These are phyloP conservation scores for Curvularia hawaiiensis DNA, from an alignment of 2,329 filamentous ascomycete species.

Conservation along the genomic window DNA sequence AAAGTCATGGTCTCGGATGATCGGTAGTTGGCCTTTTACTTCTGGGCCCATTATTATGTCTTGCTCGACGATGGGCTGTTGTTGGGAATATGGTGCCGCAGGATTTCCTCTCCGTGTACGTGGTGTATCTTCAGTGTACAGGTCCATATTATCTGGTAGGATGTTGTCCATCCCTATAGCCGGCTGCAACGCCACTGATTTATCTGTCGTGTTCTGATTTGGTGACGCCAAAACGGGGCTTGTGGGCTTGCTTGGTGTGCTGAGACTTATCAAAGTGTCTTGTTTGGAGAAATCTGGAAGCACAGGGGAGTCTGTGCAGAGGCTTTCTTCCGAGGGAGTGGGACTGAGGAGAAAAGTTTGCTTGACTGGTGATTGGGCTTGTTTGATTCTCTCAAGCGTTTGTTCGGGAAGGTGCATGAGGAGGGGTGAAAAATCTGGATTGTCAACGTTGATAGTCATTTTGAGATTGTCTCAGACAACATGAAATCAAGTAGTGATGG, in stretches of 20 bases:
- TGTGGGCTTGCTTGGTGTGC: neutral
- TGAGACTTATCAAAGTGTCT: neutral
- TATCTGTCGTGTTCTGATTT: neutral
- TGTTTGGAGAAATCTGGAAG: neutral
- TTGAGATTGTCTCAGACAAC: neutral
- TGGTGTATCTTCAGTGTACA: neutral
- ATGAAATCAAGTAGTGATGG: neutral
- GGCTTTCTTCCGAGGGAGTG: neutral
- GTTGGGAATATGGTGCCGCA: neutral
- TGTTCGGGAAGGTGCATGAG: neutral
- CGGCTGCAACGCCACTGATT: neutral
- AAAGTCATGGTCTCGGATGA: slow-evolving; percentile 4
- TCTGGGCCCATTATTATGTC: neutral
- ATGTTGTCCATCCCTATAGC: slow-evolving; percentile 3
- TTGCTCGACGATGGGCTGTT: neutral
- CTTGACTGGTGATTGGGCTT: neutral
- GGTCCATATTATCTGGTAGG: slow-evolving; percentile 1
- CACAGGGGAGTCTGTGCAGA: slow-evolving; percentile 3
- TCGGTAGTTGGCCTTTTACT: neutral
- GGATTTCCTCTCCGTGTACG: neutral
- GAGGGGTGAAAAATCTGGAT: neutral
- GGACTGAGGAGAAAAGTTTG: slow-evolving; percentile 11
- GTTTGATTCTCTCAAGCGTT: neutral
- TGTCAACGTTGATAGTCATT: neutral
- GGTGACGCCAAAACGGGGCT: neutral